Base-by-base conservation (phyloP, 345 rosid genomes). In the Sonneratia caseolaris region DNA sequence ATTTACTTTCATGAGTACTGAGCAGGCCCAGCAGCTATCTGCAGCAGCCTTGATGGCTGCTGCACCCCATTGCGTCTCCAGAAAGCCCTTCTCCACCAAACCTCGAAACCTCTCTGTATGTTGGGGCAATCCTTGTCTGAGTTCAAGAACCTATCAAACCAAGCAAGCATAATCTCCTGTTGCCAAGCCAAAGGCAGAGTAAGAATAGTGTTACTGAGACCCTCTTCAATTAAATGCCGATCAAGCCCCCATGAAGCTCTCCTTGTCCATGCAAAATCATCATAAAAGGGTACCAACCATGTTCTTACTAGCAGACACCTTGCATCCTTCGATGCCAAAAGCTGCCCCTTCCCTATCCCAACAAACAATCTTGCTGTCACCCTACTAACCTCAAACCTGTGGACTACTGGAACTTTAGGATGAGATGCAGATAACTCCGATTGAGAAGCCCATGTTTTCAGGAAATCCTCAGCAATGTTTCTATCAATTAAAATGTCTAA, bases 11-110 rank as follows among this genome's bases (percentile, higher is more conserved):
- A 62, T 13, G 37, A 32, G 66, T 62, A 45, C 6, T 86, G 88
- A 36, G 79, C 71, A 59, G 79, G 78, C 72, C 87, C 83, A 45
- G 91, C 57, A 18, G 82, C 77, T 68, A 89, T 72, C 80, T 88
- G 84, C 45, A 96, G 73, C 49, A 82, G 83, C 74, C 80, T 77
- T 37, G 84, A 80, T 48, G 73, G 87, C 82, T 82, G 88, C 55
- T 78, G 89, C 77, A 89, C 90, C 40, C 84, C 87, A 71, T 56
- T 86, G 64, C 91, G 84, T 79, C 87, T 84, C 96, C 97, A 89
- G 70, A 96, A 96, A 1, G 96, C 94, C 76, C 99, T 82, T 81
- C 94, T 86, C 99, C 99, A 96, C 99, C 99, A 96, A 67, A 96
- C 82, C 73, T 96, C 98, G 45, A 96, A 96, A 14, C 97, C 98